A percentile compares a stretch with the other conserved stretches of the same genome.
phyloP scores from a whole-genome alignment of 192 early-diverging fungal species.

The Linnemannia elongata region DNA sequence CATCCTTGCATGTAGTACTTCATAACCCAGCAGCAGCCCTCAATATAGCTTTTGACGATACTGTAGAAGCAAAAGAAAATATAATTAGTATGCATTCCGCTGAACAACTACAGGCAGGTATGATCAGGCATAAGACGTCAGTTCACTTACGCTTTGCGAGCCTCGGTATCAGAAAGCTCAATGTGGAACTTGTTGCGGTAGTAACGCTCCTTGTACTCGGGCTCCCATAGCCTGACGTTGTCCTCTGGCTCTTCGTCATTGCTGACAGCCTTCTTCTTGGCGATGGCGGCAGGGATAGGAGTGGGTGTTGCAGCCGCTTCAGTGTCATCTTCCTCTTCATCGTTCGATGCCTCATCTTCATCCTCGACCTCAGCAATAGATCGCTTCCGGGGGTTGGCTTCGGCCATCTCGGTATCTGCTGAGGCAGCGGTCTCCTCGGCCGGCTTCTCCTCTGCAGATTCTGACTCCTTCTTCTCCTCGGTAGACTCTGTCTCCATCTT shows the following conservation, averaged over 20 bases:
- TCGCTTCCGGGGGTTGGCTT: conserved; percentile 40
- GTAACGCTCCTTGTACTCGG: conserved; percentile 82
- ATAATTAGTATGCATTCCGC: background rate
- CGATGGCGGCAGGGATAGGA: conserved; percentile 49
- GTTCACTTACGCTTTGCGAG: conserved; percentile 65
- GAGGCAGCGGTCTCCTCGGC: background rate
- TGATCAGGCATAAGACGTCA: background rate
- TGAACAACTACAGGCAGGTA: background rate
- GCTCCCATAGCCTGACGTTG: conserved; percentile 80
- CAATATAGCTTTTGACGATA: conserved; percentile 87
- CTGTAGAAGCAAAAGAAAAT: conserved; percentile 19
- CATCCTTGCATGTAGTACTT: conserved; percentile 91
- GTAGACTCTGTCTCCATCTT: background rate
- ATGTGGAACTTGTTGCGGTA: conserved; percentile 77
- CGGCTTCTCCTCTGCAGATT: background rate
- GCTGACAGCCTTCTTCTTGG: conserved; percentile 54
- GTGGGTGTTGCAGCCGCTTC: conserved; percentile 58
- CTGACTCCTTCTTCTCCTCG: background rate
- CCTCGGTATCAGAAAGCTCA: conserved; percentile 69
- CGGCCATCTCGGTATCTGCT: conserved; percentile 21
- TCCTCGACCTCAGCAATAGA: conserved; percentile 49
- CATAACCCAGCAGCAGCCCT: conserved; percentile 97
- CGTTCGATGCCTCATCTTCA: conserved; percentile 28
- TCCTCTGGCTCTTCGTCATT: conserved; percentile 72
- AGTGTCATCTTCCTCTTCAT: conserved; percentile 56